A percentile compares a stretch with the other conserved stretches of the same genome.
Evolutionary conservation across 306 rosid genomes (phyloP).

Genomic region (Carpinus fangiana): DNA sequence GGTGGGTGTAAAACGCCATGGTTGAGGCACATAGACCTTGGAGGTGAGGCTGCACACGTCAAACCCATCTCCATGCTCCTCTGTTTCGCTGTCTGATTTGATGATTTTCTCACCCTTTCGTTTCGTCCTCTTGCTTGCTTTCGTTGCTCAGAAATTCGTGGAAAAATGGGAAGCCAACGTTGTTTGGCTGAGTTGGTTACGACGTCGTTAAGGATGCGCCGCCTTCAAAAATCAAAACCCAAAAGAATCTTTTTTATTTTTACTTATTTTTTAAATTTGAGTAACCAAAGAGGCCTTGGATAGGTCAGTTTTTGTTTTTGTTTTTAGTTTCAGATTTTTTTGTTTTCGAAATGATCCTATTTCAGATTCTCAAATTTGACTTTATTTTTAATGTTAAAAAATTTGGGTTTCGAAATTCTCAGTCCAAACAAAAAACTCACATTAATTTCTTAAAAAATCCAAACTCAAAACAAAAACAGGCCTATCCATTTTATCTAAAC

Average conservation of each 20-base stretch:
- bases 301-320: too few species aligned
- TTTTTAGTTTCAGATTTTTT: too few species aligned
- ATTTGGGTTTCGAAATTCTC: too few species aligned
- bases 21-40: constrained; percentile 40
- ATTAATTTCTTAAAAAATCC: too few species aligned
- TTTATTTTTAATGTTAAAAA: too few species aligned
- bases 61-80: constrained; percentile 49
- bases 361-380: too few species aligned
- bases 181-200: neutral
- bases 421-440: too few species aligned
- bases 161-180: neutral
- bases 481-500: too few species aligned
- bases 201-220: neutral
- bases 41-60: constrained; percentile 45
- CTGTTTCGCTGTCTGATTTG: neutral
- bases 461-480: too few species aligned
- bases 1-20: constrained; percentile 43
- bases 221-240: neutral
- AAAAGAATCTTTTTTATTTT: neutral
- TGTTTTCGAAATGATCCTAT: too few species aligned
- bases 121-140: neutral
- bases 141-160: neutral
- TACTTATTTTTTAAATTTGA: too few species aligned
- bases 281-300: too few species aligned
- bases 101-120: neutral